Conservation (phyloP, 768 basidiomycete genomes). For the Amyloporia xantha region DNA sequence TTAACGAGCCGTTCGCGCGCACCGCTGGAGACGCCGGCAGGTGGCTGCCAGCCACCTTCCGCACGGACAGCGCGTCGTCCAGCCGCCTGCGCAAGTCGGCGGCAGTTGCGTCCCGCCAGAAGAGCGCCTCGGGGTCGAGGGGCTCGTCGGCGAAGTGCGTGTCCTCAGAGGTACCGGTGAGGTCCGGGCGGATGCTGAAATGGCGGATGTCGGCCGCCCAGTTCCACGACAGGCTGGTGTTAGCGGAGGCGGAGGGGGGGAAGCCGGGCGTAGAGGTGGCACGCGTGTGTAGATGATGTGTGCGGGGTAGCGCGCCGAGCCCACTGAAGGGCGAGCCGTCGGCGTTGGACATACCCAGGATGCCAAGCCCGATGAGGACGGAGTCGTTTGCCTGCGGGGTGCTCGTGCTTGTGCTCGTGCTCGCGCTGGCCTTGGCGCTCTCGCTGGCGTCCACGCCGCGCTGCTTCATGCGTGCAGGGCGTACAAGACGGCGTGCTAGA, state of each 20-base stretch:
- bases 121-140: background rate
- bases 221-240: background rate
- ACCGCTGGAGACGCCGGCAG: background rate
- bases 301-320: constrained; percentile 10
- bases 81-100: constrained; percentile 2
- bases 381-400: background rate
- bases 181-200: background rate
- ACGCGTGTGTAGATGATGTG: too few relatives aligned
- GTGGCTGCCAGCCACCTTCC: background rate
- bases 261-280: background rate
- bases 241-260: background rate
- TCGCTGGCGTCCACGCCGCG: background rate
- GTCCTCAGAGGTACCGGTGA: background rate
- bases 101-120: constrained; percentile 2
- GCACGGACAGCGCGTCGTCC: background rate
- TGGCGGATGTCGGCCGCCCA: background rate
- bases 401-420: background rate
- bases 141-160: background rate
- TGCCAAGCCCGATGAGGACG: constrained; percentile 9
- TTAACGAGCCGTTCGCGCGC: constrained; percentile 1
- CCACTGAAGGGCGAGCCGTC: constrained; percentile 15
- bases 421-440: background rate
- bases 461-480: background rate
- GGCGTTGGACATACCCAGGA: constrained; percentile 9
- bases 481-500: background rate